phyloP scores from a whole-genome alignment of 306 rosid genomes.

The Prunus mume region DNA sequence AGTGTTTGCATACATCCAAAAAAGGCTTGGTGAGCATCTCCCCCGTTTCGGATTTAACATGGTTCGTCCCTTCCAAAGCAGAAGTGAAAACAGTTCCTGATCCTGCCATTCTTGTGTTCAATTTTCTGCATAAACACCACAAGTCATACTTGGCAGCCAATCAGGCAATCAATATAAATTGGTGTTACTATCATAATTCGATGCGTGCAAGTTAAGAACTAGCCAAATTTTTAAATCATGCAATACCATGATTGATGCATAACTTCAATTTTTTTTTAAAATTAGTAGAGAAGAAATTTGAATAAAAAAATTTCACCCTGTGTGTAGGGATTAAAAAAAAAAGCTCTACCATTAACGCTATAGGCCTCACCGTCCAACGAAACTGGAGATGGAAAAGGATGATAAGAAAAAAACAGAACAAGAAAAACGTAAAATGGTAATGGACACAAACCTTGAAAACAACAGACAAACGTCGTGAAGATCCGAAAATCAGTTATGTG shows the following conservation, averaged over 20 bases:
- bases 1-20: slow-evolving; percentile 72
- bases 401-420: background rate
- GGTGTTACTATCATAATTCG: background rate
- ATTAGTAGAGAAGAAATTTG: too few relatives aligned
- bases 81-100: slow-evolving; percentile 53
- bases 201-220: slow-evolving; percentile 7
- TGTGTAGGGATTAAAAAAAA: background rate
- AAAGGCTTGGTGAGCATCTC: slow-evolving; percentile 61
- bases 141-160: background rate
- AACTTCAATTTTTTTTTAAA: background rate
- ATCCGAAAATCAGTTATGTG: background rate
- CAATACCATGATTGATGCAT: background rate
- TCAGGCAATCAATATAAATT: background rate
- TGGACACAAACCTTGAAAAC: background rate
- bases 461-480: background rate
- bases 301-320: too few relatives aligned
- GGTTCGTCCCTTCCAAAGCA: slow-evolving; percentile 53
- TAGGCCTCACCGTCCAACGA: background rate
- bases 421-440: background rate
- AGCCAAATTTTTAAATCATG: background rate
- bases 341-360: background rate
- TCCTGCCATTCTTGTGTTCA: slow-evolving; percentile 37
- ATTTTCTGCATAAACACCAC: background rate
- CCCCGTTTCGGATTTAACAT: slow-evolving; percentile 53
- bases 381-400: background rate